These are phyloP conservation scores for Metschnikowia proteae DNA, from an alignment of 805 yeast species.

Conservation along the genomic window DNA sequence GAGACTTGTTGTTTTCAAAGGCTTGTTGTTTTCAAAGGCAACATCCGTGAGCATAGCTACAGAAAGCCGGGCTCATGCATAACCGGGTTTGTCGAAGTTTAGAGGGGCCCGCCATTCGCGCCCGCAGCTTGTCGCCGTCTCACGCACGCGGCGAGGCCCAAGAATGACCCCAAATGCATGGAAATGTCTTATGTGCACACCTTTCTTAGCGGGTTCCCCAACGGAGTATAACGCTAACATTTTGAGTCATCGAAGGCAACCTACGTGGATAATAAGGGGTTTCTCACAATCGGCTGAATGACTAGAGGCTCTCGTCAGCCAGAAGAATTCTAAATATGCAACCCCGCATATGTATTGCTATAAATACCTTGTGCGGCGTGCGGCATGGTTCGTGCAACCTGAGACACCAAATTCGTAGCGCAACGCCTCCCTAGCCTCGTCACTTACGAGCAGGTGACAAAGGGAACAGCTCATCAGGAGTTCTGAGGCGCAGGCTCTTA, in stretches of 20 bases:
- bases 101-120: background rate
- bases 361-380: too few species aligned
- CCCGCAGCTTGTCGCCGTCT: background rate
- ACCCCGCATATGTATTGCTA: too few species aligned
- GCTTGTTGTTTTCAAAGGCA: background rate
- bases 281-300: background rate
- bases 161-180: conserved; percentile 3
- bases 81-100: background rate
- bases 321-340: background rate
- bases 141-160: background rate
- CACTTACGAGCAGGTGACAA: background rate
- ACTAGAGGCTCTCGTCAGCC: background rate
- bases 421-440: too few species aligned
- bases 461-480: background rate
- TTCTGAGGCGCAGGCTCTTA: background rate
- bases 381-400: too few species aligned
- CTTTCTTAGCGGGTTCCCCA: background rate
- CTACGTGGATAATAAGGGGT: background rate
- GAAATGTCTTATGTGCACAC: background rate
- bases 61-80: background rate
- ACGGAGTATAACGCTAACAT: background rate
- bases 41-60: too few species aligned
- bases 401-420: too few species aligned
- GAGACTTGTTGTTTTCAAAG: too few species aligned
- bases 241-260: background rate